Base-by-base conservation (phyloP, 1,139 yeast genomes). In the Torulaspora pretoriensis region DNA sequence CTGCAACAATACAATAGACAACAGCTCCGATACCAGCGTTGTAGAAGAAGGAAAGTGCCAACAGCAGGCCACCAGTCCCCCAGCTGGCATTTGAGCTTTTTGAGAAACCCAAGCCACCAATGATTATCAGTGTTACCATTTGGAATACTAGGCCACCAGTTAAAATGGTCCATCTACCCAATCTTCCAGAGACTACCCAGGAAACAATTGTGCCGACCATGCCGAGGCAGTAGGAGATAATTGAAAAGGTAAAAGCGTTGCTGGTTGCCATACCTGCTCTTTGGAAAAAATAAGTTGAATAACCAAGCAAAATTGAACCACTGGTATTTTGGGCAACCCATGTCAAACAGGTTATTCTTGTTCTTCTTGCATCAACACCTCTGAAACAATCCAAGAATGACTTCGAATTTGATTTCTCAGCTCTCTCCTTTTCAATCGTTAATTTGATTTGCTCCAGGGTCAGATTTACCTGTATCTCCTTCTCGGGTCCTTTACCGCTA, bases 21-120 rank as follows among this genome's bases (percentile, higher is more conserved):
- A 78, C 66, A 3, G 86, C 85, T 10, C 86, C 86, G 39, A 78
- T 70, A 2, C 81, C 67, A 44, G 71, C 56, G 50, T 78, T 80
- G 55, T 78, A 81, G 23, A 71, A 67, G 45, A 74, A 73, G 2
- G 77, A 72, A 61, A 68, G 76, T 16, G 72, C 56, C 55, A 77
- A 61, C 49, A 77, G 65, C 53, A 77, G 59, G 1, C 75, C 67
- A n/a, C 78, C 80, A 40, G 70, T 65, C 14, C 71, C 80, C 75
- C 78, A 74, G 1, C 54, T 43, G 8, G 64, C 54, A 4, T 45
- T 28, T 4, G 65, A 50, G 42, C 46, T 29, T 3, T 51, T 36
- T 4, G 61, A 41, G 45, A 59, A 53, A 35, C 72, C 69, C 44
- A 72, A 59, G 36, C 69, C 69, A 45, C 80, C 83, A 46, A 77